A percentile compares a stretch with the other conserved stretches of the same genome.
Conservation (phyloP, 2,329 filamentous ascomycete species). For the Xylariaceae sp. region DNA sequence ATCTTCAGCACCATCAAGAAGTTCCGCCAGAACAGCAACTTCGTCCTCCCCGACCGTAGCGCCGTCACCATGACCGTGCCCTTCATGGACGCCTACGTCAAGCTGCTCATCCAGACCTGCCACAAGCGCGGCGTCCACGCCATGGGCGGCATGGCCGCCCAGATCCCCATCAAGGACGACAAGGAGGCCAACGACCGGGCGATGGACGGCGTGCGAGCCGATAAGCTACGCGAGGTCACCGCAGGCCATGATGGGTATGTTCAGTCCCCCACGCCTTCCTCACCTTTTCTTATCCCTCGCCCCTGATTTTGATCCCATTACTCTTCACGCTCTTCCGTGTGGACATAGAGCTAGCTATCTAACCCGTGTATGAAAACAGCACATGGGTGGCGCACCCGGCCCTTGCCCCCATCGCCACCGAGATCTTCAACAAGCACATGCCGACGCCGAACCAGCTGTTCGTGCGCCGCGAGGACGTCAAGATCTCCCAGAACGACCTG, state of each 20-base stretch:
- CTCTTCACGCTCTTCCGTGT: not conserved
- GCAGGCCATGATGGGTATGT: constrained; percentile 84
- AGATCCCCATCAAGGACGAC: constrained; percentile 98
- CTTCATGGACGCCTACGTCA: constrained; percentile 97
- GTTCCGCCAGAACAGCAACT: constrained; percentile 92
- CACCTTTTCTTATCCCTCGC: not conserved
- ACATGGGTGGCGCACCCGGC: constrained; percentile 98
- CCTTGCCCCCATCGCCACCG: constrained; percentile 81
- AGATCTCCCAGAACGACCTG: constrained; percentile 83
- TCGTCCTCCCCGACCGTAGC: constrained; percentile 89
- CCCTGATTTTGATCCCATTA: too few species aligned
- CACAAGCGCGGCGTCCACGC: constrained; percentile 96
- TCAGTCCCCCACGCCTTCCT: not conserved
- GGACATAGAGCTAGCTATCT: not conserved
- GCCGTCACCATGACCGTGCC: constrained; percentile 96
- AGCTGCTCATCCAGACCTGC: constrained; percentile 97
- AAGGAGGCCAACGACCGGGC: constrained; percentile 87
- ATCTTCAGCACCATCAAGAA: constrained; percentile 99
- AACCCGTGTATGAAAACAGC: constrained; percentile 25
- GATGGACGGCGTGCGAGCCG: constrained; percentile 89
- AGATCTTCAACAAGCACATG: constrained; percentile 98
- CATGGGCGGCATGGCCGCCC: constrained; percentile 98
- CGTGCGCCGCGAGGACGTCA: constrained; percentile 84
- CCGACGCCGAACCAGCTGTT: constrained; percentile 97
- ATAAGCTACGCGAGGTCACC: constrained; percentile 94